Percentiles rank a stretch among this genome's conserved stretches.
Conservation (phyloP, 768 basidiomycete genomes). For the Hericium coralloides region DNA sequence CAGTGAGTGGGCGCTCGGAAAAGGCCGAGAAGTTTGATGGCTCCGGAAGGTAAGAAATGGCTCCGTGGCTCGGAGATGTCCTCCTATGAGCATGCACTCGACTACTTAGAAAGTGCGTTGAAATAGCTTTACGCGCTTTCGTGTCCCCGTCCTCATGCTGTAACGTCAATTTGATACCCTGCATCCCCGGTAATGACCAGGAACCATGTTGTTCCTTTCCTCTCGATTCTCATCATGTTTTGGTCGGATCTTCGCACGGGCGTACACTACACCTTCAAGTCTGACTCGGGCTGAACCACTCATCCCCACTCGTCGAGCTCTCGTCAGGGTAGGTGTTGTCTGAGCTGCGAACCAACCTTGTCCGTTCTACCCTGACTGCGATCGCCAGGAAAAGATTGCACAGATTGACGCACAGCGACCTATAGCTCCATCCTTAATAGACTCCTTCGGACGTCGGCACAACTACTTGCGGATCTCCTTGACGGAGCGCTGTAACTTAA, state of each 20-base stretch:
- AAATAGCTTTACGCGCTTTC: not conserved
- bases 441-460: constrained; percentile 1
- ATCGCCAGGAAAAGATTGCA: not conserved
- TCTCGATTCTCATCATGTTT: too few relatives aligned
- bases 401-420: not conserved
- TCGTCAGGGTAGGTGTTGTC: not conserved
- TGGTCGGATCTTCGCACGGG: not conserved
- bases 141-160: too few relatives aligned
- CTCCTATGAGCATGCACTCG: too few relatives aligned
- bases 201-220: too few relatives aligned
- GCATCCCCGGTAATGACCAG: too few relatives aligned
- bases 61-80: too few relatives aligned
- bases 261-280: not conserved
- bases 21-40: too few relatives aligned
- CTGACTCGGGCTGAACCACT: not conserved
- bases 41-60: too few relatives aligned
- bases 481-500: not conserved
- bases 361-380: not conserved
- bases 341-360: not conserved
- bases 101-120: too few relatives aligned
- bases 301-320: not conserved
- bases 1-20: too few relatives aligned
- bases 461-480: constrained; percentile 5
- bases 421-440: not conserved
- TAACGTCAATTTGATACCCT: too few relatives aligned